These are phyloP conservation scores for Pythium grandisporangium DNA, from an alignment of 352 stramenopile genomes.

Conservation along the genomic window DNA sequence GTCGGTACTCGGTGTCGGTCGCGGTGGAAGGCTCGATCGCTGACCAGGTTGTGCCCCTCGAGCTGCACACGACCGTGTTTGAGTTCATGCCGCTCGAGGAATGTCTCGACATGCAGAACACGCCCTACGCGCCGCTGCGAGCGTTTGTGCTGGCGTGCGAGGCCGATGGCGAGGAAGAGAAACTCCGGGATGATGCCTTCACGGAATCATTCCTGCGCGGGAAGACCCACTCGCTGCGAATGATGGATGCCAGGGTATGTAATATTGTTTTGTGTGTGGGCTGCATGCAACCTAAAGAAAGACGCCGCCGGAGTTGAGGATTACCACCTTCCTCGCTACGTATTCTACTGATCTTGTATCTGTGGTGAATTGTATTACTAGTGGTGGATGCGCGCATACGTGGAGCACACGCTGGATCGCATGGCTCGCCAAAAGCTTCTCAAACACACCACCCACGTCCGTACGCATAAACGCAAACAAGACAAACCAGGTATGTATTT, in stretches of 20 bases:
- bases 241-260: conserved; percentile 54
- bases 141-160: conserved; percentile 40
- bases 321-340: no score
- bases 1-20: conserved; percentile 55
- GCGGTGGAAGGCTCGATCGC: conserved; percentile 43
- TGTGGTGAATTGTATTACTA: conserved; percentile 18
- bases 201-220: conserved; percentile 36
- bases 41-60: conserved; percentile 34
- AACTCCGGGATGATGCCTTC: conserved; percentile 52
- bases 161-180: conserved; percentile 25
- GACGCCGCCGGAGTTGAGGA: no score
- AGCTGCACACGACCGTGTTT: conserved; percentile 57
- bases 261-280: background rate
- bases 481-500: conserved; percentile 37
- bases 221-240: conserved; percentile 53
- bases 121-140: conserved; percentile 51
- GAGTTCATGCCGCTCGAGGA: conserved; percentile 79
- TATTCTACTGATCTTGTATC: no score
- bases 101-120: conserved; percentile 30
- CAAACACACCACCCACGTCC: conserved; percentile 12
- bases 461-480: conserved; percentile 64
- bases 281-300: background rate
- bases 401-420: conserved; percentile 63
- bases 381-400: conserved; percentile 70
- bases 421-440: conserved; percentile 42